Evolutionary conservation across 2,329 filamentous ascomycete species (phyloP).

Genomic region (Arthrinium puccinioides): DNA sequence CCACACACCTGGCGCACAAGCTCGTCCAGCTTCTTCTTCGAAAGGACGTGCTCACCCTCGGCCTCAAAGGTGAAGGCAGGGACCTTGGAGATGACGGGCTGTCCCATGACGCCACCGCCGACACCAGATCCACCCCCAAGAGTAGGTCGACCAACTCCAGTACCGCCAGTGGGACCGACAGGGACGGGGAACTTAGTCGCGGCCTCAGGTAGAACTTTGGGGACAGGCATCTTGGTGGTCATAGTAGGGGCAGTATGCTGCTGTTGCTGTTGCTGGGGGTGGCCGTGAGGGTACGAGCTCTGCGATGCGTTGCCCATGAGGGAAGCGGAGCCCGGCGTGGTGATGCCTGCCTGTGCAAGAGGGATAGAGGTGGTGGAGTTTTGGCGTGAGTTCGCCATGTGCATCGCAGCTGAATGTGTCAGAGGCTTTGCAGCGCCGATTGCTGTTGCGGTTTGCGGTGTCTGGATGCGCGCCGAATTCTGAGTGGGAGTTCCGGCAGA

Average conservation of each 20-base stretch:
- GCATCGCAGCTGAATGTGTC: conserved; percentile 21
- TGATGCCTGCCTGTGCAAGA: conserved; percentile 16
- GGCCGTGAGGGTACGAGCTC: conserved; percentile 38
- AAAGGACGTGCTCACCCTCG: conserved; percentile 87
- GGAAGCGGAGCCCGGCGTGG: conserved; percentile 16
- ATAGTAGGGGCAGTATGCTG: conserved; percentile 31
- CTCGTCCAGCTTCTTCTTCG: conserved; percentile 95
- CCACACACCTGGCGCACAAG: conserved; percentile 90
- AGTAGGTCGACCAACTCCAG: conserved; percentile 67
- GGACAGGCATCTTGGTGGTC: conserved; percentile 68
- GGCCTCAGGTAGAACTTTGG: conserved; percentile 65
- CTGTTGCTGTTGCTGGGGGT: conserved; percentile 37
- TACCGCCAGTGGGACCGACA: conserved; percentile 59
- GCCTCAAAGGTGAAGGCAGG: conserved; percentile 83
- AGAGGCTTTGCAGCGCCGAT: conserved; percentile 13
- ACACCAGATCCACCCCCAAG: conserved; percentile 71
- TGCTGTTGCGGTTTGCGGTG: conserved; percentile 31
- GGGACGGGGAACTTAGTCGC: conserved; percentile 65
- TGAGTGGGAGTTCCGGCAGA: conserved; percentile 42
- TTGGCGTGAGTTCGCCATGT: conserved; percentile 16
- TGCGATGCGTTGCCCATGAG: conserved; percentile 19
- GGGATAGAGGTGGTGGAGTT: conserved; percentile 5
- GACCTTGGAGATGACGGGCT: conserved; percentile 76
- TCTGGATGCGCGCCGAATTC: conserved; percentile 37
- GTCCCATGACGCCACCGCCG: conserved; percentile 75